Percentiles rank a stretch among this genome's conserved stretches.
phyloP scores from a whole-genome alignment of 2,329 filamentous ascomycete species.

The Celoporthe dispersa region DNA sequence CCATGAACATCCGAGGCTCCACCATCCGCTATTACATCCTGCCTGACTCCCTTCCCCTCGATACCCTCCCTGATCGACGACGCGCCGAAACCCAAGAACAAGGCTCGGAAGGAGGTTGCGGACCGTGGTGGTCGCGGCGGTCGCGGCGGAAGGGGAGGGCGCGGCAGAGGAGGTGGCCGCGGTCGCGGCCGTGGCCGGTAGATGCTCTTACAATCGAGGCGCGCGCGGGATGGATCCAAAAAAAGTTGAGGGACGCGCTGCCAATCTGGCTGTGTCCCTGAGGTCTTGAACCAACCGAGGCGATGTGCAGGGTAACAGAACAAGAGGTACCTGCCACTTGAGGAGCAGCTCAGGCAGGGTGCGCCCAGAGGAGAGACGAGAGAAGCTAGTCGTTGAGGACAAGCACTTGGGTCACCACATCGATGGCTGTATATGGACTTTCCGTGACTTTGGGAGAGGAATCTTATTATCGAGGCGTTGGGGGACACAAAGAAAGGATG shows the following conservation, averaged over 20 bases:
- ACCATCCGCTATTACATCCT: conserved; percentile 97
- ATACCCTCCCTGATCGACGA: conserved; percentile 96
- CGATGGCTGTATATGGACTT: conserved; percentile 15
- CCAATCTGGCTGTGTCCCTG: background rate
- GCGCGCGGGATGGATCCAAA: background rate
- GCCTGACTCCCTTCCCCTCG: conserved; percentile 90
- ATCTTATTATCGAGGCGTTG: conserved; percentile 25
- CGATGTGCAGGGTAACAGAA: background rate
- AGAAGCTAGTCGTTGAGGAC: background rate
- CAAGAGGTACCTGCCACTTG: background rate
- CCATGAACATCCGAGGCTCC: conserved; percentile 94
- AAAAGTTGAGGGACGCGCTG: background rate
- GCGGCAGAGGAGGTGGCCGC: conserved; percentile 50
- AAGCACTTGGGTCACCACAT: conserved; percentile 1
- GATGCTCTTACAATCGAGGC: background rate
- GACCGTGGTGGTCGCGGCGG: conserved; percentile 61
- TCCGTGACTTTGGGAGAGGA: conserved; percentile 4
- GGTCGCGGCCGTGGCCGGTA: conserved; percentile 25
- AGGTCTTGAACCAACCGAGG: background rate
- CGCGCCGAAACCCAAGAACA: conserved; percentile 98
- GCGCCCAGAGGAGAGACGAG: background rate
- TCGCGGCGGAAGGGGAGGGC: conserved; percentile 56
- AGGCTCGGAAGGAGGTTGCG: conserved; percentile 86
- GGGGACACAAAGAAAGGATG: conserved; percentile 15
- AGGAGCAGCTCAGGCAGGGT: background rate